Evolutionary conservation across 129 eudicot genomes (phyloP), one percentile per base, ranked within the genome.

Genomic region (Flaveria brownii): DNA sequence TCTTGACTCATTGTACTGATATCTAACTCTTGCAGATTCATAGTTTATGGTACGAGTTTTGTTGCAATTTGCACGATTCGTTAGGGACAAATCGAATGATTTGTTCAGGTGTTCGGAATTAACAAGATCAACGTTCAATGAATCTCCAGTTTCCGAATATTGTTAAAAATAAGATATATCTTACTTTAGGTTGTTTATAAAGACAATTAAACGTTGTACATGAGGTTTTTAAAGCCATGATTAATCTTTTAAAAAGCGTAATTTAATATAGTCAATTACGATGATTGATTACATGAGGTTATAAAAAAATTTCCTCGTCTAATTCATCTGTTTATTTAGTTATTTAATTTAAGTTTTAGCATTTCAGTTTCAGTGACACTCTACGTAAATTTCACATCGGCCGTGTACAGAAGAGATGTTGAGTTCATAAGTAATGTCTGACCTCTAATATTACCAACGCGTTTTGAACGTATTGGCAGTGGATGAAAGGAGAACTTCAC

Each of bases 1-100:
- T 15, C 13, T 52, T 52, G 64, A 5, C 28, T 71, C 26, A 26
- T 52, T 52, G 64, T 52, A 54, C 65, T 72, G 7, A 20, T 73
- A 73, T 18, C 54, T 73, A 17, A 56, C 55, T 57, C 8, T 9
- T 73, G 67, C 41, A 36, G 36, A 56, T 73, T 73, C 68, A 73
- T 59, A 14, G 42, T 57, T 57, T 56, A 5, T 57, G 41, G 43
- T 73, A 73, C 56, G 36, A 23, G 23, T 33, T 33, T 54, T 5
- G 77, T 54, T 56, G 15, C 23, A 6, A 17, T 67, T 41, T 67
- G 52, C 16, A 6, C 30, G 41, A 13, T 45, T 68, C 2, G 39
- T 45, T 52, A 68, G 56, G 56, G 56, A 68, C 73, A 46, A 68
- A 20, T 20, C 20, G 57, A 4, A 46, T 45, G 49, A 56, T 73